Percentiles rank a stretch among this genome's conserved stretches.
phyloP scores from a whole-genome alignment of 177 flowering plant genomes.

The Vitis hybrid region DNA sequence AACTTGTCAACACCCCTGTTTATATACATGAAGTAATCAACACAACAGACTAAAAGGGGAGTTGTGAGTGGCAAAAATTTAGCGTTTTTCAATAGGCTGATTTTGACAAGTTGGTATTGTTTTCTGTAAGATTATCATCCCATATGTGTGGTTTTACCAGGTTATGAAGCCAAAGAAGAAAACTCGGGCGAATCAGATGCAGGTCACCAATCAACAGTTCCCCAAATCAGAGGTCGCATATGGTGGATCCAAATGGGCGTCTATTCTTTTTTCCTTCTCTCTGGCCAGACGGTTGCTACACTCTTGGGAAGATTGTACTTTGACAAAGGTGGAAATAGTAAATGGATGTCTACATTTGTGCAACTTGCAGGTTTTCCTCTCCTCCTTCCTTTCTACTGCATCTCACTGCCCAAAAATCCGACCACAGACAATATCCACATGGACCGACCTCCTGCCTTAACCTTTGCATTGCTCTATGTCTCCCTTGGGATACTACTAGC shows the following conservation, averaged over 20 bases:
- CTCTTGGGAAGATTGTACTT: constrained; percentile 47
- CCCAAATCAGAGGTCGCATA: constrained; percentile 4
- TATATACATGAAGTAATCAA: too few relatives aligned
- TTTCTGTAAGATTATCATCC: too few relatives aligned
- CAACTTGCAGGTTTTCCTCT: constrained; percentile 39
- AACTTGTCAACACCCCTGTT: too few relatives aligned
- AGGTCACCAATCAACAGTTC: background rate
- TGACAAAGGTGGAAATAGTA: constrained; percentile 50
- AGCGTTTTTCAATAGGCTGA: too few relatives aligned
- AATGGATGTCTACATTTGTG: constrained; percentile 40
- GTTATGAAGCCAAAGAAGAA: constrained; percentile 7
- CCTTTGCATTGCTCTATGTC: constrained; percentile 21
- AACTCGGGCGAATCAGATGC: background rate
- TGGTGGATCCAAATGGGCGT: constrained; percentile 32
- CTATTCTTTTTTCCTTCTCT: constrained; percentile 26
- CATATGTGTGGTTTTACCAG: background rate
- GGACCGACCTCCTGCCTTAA: background rate
- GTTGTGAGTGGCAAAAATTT: too few relatives aligned
- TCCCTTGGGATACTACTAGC: constrained; percentile 32
- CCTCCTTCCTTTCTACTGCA: constrained; percentile 31
- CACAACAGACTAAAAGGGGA: too few relatives aligned
- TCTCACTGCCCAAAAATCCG: background rate
- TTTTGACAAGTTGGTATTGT: too few relatives aligned
- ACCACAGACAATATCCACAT: background rate
- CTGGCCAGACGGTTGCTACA: constrained; percentile 32